Conservation (phyloP, 176 grass and related monocot species). For the Chloris gayana region DNA sequence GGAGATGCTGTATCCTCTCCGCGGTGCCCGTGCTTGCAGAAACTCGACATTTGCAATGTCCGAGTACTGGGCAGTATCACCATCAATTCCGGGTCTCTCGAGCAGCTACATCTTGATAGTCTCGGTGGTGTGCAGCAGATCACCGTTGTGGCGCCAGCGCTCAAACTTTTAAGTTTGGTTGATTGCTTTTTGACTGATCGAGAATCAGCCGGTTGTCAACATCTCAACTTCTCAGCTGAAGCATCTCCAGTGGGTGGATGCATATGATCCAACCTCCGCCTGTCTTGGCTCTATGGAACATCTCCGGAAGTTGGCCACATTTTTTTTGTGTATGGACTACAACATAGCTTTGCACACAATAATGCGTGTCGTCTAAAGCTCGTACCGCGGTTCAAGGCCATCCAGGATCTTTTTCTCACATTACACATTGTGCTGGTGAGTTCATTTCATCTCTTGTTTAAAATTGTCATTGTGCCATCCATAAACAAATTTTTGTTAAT, state of each 20-base stretch:
- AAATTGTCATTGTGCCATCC: neutral
- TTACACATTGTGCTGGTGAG: neutral
- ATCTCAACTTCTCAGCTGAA: conserved; percentile 21
- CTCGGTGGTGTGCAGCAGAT: conserved; percentile 1
- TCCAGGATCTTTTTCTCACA: neutral
- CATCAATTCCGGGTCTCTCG: conserved; percentile 9
- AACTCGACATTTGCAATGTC: neutral
- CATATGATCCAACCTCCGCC: neutral
- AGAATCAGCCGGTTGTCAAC: neutral
- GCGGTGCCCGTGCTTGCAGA: conserved; percentile 9
- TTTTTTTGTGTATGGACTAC: conserved; percentile 23
- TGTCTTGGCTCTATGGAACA: neutral
- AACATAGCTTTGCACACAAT: neutral
- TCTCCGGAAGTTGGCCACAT: neutral
- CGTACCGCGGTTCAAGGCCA: neutral
- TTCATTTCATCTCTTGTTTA: neutral
- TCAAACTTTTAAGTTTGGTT: neutral
- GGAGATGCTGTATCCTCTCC: neutral
- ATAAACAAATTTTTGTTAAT: neutral
- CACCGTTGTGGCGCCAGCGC: conserved; percentile 1
- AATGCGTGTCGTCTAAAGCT: neutral
- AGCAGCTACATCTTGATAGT: neutral
- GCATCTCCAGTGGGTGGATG: neutral
- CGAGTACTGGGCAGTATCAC: neutral
- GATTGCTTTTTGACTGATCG: neutral